Conservation (phyloP, 805 yeast genomes). For the Lipomyces sp. region DNA sequence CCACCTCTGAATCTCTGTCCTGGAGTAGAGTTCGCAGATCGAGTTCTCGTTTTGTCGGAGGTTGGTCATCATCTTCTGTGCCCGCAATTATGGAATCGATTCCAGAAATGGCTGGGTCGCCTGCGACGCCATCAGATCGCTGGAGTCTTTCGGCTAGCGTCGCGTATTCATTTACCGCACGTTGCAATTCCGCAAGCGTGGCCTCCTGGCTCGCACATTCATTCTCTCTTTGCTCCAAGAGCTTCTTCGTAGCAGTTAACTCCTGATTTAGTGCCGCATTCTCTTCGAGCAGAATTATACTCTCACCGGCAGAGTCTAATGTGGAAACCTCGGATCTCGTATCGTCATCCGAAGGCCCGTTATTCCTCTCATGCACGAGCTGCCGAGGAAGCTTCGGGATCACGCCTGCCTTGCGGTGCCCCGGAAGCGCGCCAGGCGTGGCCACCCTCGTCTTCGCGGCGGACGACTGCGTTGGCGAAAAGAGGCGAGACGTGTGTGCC, state of each 20-base stretch:
- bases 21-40: slow-evolving; percentile 33
- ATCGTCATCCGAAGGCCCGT: slow-evolving; percentile 6
- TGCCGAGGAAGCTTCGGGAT: background rate
- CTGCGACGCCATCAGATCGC: slow-evolving; percentile 11
- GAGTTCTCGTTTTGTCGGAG: slow-evolving; percentile 25
- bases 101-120: too few species aligned
- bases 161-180: slow-evolving; percentile 18
- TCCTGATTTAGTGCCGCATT: slow-evolving; percentile 25
- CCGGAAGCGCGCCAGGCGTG: too few species aligned
- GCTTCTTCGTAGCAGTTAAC: slow-evolving; percentile 29
- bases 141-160: slow-evolving; percentile 5
- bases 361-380: background rate
- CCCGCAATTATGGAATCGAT: slow-evolving; percentile 18
- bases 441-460: too few species aligned
- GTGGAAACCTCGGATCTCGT: background rate
- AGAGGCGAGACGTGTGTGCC: slow-evolving; percentile 5
- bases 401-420: background rate
- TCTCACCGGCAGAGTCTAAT: background rate
- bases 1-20: slow-evolving; percentile 35
- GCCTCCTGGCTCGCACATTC: slow-evolving; percentile 46
- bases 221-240: slow-evolving; percentile 30
- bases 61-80: slow-evolving; percentile 24
- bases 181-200: slow-evolving; percentile 45
- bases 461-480: too few species aligned
- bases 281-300: slow-evolving; percentile 7